Percentiles rank a stretch among this genome's conserved stretches.
Conservation (phyloP, 2,329 filamentous ascomycete genomes). For the Fusarium sp. region DNA sequence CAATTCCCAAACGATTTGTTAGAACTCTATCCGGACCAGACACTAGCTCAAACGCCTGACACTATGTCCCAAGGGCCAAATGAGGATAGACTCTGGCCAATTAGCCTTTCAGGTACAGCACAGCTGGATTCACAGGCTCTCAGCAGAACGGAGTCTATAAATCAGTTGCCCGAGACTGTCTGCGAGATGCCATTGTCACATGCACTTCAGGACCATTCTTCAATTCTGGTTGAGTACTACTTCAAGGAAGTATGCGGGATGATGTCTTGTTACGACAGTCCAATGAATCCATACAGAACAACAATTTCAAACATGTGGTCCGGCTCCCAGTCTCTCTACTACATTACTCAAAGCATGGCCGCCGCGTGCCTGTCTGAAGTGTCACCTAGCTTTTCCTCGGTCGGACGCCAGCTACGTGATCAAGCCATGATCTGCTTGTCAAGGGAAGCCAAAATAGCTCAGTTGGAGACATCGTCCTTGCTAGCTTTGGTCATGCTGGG, state of each 20-base stretch:
- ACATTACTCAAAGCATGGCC: slow-evolving; percentile 75
- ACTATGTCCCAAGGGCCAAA: slow-evolving; percentile 23
- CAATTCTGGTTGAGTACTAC: slow-evolving; percentile 73
- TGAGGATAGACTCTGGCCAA: slow-evolving; percentile 33
- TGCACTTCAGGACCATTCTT: slow-evolving; percentile 60
- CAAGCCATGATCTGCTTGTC: slow-evolving; percentile 66
- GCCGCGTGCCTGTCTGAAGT: slow-evolving; percentile 71
- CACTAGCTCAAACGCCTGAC: slow-evolving; percentile 21
- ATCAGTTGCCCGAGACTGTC: slow-evolving; percentile 6
- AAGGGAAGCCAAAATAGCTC: slow-evolving; percentile 63
- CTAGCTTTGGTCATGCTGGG: slow-evolving; percentile 72
- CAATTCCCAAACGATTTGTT: slow-evolving; percentile 30
- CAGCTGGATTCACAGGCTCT: slow-evolving; percentile 6
- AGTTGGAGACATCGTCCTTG: slow-evolving; percentile 68
- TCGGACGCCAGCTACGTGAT: slow-evolving; percentile 64
- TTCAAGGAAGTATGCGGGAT: slow-evolving; percentile 74
- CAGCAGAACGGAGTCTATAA: slow-evolving; percentile 6
- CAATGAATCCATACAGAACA: slow-evolving; percentile 72
- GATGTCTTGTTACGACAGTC: slow-evolving; percentile 76
- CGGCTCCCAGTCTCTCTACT: slow-evolving; percentile 71
- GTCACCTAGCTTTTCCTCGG: slow-evolving; percentile 63
- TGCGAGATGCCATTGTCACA: slow-evolving; percentile 33
- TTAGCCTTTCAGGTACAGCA: neutral
- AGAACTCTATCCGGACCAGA: slow-evolving; percentile 25
- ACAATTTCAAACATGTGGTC: slow-evolving; percentile 71